phyloP scores from a whole-genome alignment of 2,329 filamentous ascomycete species.

The Pseudocercospora fuligena region DNA sequence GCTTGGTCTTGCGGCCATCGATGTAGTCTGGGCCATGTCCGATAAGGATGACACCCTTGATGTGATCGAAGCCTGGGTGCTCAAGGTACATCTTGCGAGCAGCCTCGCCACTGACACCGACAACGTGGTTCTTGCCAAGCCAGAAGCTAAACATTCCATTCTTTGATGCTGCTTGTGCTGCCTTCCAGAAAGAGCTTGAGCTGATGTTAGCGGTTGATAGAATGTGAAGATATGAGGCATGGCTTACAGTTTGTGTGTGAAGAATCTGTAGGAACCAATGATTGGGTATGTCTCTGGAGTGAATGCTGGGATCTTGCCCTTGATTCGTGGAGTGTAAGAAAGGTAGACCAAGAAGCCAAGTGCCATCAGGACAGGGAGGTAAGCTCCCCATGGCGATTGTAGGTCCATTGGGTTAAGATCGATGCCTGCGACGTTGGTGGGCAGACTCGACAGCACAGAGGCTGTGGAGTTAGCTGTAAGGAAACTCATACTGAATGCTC shows the following conservation, averaged over 20 bases:
- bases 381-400: constrained; percentile 5
- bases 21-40: constrained; percentile 19
- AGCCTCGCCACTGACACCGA: constrained; percentile 19
- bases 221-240: not conserved
- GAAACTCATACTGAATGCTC: constrained; percentile 4
- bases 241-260: constrained; percentile 7
- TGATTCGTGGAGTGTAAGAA: constrained; percentile 6
- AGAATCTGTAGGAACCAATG: constrained; percentile 19
- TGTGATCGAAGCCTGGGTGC: constrained; percentile 17
- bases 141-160: constrained; percentile 27
- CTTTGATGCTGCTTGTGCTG: constrained; percentile 9
- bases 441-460: constrained; percentile 5
- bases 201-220: not conserved
- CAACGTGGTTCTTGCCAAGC: constrained; percentile 22
- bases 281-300: constrained; percentile 19
- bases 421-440: constrained; percentile 5
- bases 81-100: constrained; percentile 25
- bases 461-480: not conserved
- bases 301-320: constrained; percentile 17
- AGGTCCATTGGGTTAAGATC: constrained; percentile 5
- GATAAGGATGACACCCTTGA: constrained; percentile 19
- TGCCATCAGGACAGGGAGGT: not conserved
- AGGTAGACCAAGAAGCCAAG: constrained; percentile 5
- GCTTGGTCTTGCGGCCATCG: constrained; percentile 11
- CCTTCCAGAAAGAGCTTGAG: constrained; percentile 17